Evolutionary conservation across 2,329 filamentous ascomycete genomes (phyloP), one percentile per base, ranked within the genome.

Genomic region (Hypomyces rosellus): DNA sequence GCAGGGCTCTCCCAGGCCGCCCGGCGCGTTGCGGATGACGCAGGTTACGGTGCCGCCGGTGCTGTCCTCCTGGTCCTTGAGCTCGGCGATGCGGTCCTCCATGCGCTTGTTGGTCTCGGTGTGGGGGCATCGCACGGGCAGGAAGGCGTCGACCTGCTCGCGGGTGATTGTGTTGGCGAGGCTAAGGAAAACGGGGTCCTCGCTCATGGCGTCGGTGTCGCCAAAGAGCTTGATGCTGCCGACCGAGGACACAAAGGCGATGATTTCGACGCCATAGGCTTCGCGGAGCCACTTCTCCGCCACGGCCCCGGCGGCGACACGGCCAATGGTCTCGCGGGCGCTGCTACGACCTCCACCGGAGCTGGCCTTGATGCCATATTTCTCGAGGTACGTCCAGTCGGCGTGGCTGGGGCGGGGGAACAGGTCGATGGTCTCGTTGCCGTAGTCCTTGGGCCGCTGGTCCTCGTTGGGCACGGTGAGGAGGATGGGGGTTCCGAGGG

Each of bases 341-440:
- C 86, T 91, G 66, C 86, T 91, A 56, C 92, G 81, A 48, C 93
- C 92, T 60, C 93, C 92, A 52, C 92, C 92, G 55, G 85, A 90
- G 67, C 82, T 88, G 34, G 93, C 89, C 75, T 95, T 95, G 60
- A 95, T 84, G 52, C 92, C 92, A 69, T 99, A 99, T 74, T 97
- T 97, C 69, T 96, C 88, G 55, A 96, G 78, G 73, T 97, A 97
- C 54, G 93, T 97, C 82, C 87, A 96, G 71, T 97, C 92, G 53
- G 93, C 92, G 71, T 97, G 93, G 65, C 85, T 90, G 34, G 92
- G 92, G 47, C 93, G 81, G 4, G 93, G 93, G 77, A 86, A 97
- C 55, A 84, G 73, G 70, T 97, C 89, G 82, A 96, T 96, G 30
- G 90, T 96, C 66, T 82, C 81, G 71, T 84, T 82, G 51, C 88